Base-by-base conservation (phyloP, 768 basidiomycete genomes). In the Lepiota venenata region DNA sequence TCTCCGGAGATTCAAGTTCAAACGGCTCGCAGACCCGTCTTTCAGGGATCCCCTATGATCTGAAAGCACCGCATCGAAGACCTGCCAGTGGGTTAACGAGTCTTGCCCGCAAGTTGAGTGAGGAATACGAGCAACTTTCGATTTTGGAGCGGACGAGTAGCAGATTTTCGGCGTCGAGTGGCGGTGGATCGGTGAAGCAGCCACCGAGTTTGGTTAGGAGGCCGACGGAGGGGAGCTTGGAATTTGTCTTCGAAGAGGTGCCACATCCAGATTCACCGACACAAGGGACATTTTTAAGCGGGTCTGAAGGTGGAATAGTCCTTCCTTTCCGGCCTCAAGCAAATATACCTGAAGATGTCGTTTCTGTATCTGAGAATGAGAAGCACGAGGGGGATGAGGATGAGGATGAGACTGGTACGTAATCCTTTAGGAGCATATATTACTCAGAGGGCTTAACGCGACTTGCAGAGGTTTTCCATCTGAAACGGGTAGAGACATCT, bases 401-500 rank as follows among this genome's bases (percentile, higher is more conserved):
- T 18, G 75, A 80, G 37, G 66, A 76, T 61, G 73, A 71, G n/a
- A 71, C 73, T 62, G 70, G 79, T 77, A 29, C n/a, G 22, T 43
- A n/a, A n/a, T n/a, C 10, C 51, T 22, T 27, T 20, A 52, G 9
- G 27, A 27, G 36, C 37, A 35, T 39, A 12, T 25, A 2, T 16
- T 27, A n/a, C 15, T 14, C 3, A 12, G 21, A 35, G 4, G 36
- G 39, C 46, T 42, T 29, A 51, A 3, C 12, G 14, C 7, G 45
- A 15, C 41, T 55, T 52, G 6, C 60, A 84, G 82, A 75, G 47
- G 51, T 68, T 14, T 71, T 81, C 61, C 78, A 81, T 38, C 63
- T 84, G 25, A 79, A 82, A 20, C 63, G 70, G 29, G 70, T 85
- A 5, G 81, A 80, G 56, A 75, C 81, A 0, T 65, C 71, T 9